Evolutionary conservation across 1,284 basidiomycete genomes (phyloP).

Genomic region (Pterulicium gracile): DNA sequence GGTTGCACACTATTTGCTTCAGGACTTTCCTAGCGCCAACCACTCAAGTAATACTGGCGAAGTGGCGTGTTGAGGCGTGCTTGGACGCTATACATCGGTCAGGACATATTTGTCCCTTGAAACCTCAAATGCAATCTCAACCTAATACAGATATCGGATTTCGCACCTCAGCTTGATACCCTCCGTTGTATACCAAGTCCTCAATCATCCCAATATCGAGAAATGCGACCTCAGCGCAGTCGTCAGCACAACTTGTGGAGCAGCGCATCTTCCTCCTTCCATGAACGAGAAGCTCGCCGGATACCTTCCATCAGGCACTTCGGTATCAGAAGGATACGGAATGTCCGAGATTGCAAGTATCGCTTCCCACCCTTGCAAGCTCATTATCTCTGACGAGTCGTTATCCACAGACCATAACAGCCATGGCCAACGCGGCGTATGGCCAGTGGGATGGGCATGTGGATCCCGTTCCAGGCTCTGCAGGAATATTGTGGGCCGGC

Average conservation of each 20-base stretch:
- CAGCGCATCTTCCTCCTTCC: conserved; percentile 53
- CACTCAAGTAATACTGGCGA: conserved; percentile 44
- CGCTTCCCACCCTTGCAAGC: background rate
- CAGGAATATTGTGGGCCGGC: conserved; percentile 52
- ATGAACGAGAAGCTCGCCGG: conserved; percentile 30
- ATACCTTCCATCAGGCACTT: conserved; percentile 23
- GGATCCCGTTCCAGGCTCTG: conserved; percentile 30
- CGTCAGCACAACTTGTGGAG: conserved; percentile 35
- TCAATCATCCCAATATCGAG: conserved; percentile 38
- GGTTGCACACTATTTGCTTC: conserved; percentile 43
- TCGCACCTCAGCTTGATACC: conserved; percentile 45
- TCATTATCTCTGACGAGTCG: background rate
- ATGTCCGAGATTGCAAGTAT: conserved; percentile 60
- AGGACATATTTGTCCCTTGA: conserved; percentile 2
- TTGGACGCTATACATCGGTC: conserved; percentile 32
- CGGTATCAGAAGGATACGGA: conserved; percentile 56
- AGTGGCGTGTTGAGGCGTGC: conserved; percentile 44
- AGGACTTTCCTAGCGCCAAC: conserved; percentile 30
- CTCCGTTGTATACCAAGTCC: conserved; percentile 54
- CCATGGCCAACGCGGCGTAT: conserved; percentile 32
- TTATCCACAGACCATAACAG: conserved; percentile 40
- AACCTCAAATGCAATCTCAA: background rate
- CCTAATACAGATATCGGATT: conserved; percentile 35
- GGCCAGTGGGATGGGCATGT: conserved; percentile 34
- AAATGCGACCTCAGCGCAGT: conserved; percentile 47